These are phyloP conservation scores for Amanita fuliginea DNA, from an alignment of 768 basidiomycete species.

Conservation along the genomic window DNA sequence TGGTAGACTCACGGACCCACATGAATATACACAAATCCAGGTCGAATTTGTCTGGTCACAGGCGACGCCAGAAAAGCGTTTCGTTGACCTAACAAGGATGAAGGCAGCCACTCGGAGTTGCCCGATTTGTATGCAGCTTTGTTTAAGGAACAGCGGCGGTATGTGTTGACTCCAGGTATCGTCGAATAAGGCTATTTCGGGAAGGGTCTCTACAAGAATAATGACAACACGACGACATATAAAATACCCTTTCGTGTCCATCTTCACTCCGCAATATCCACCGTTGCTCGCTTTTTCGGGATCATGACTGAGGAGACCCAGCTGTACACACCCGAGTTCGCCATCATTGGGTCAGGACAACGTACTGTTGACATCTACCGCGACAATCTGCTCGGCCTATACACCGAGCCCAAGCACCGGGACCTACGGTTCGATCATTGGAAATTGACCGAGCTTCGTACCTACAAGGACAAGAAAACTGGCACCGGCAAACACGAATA, in stretches of 20 bases:
- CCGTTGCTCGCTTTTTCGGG: background rate
- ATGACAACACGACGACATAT: background rate
- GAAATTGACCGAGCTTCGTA: background rate
- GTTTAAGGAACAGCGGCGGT: too few relatives aligned
- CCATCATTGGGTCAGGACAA: background rate
- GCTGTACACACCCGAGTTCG: background rate
- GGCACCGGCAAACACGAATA: too few relatives aligned
- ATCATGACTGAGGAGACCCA: background rate
- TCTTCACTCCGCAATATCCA: background rate
- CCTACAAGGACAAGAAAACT: background rate
- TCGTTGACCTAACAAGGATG: too few relatives aligned
- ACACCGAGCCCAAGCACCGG: background rate
- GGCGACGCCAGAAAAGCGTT: too few relatives aligned
- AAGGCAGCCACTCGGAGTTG: too few relatives aligned
- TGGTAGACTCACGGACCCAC: too few relatives aligned
- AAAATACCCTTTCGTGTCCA: background rate
- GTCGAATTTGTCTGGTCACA: too few relatives aligned
- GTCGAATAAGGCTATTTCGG: too few relatives aligned
- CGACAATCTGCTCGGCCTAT: background rate
- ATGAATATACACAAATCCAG: too few relatives aligned
- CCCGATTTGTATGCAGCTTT: too few relatives aligned
- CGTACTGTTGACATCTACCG: background rate
- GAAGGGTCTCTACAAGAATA: too few relatives aligned
- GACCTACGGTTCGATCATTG: background rate
- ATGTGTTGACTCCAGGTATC: too few relatives aligned